phyloP scores from a whole-genome alignment of 2,329 filamentous ascomycete genomes.

The Exophiala aquamarina region DNA sequence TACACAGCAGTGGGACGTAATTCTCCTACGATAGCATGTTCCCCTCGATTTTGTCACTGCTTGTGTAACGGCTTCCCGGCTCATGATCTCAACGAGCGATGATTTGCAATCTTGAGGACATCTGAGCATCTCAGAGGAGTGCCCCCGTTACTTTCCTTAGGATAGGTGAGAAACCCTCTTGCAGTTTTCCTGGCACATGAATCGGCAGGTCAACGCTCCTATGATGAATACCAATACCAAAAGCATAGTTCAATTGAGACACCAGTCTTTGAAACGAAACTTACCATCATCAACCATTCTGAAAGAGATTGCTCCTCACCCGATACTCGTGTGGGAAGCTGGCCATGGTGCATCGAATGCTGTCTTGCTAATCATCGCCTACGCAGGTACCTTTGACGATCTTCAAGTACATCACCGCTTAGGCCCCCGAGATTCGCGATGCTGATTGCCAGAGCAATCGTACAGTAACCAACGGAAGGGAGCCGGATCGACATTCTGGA shows the following conservation, averaged over 20 bases:
- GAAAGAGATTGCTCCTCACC: background rate
- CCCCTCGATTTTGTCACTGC: too few relatives aligned
- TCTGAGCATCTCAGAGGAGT: background rate
- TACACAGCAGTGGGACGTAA: too few relatives aligned
- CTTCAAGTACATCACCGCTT: background rate
- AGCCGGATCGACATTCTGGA: background rate
- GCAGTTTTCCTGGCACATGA: background rate
- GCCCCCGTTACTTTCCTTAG: background rate
- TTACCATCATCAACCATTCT: slow-evolving; percentile 26
- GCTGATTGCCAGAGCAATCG: too few relatives aligned
- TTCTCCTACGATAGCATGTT: too few relatives aligned
- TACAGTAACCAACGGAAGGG: background rate
- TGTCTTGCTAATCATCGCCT: slow-evolving; percentile 8
- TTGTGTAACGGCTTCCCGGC: too few relatives aligned
- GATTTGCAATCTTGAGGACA: background rate
- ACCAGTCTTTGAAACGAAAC: slow-evolving; percentile 42
- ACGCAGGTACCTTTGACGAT: slow-evolving; percentile 11
- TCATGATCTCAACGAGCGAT: too few relatives aligned
- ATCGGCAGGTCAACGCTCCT: background rate
- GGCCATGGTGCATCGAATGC: background rate
- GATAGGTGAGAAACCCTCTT: background rate
- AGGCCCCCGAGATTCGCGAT: too few relatives aligned
- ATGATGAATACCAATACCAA: slow-evolving; percentile 40
- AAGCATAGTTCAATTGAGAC: slow-evolving; percentile 47
- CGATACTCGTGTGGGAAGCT: background rate